Evolutionary conservation across 495 filamentous ascomycete species (phyloP).

Genomic region (Letharia columbiana): DNA sequence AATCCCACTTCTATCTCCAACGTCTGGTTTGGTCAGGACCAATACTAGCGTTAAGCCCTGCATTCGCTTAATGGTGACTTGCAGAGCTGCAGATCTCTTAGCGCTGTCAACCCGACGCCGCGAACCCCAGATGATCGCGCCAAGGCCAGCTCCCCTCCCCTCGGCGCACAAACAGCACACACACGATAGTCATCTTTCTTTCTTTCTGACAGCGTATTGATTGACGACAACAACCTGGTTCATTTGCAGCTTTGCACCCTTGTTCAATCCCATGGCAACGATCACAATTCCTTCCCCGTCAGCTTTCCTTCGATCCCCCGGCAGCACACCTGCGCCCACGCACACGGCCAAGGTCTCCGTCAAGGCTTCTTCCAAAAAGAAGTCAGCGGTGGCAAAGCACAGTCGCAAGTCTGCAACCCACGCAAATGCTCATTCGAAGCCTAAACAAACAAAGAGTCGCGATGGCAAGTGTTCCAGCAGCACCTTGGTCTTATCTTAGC

Average conservation of each 20-base stretch:
- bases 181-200: background rate
- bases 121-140: background rate
- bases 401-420: slow-evolving; percentile 10
- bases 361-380: slow-evolving; percentile 30
- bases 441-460: slow-evolving; percentile 75
- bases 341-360: slow-evolving; percentile 34
- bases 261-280: slow-evolving; percentile 41
- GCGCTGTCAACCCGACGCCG: background rate
- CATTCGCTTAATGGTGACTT: slow-evolving; percentile 3
- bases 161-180: background rate
- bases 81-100: background rate
- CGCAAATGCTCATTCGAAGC: slow-evolving; percentile 35
- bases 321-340: slow-evolving; percentile 27
- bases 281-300: slow-evolving; percentile 58
- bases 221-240: background rate
- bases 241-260: background rate
- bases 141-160: background rate
- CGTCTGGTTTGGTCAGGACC: background rate
- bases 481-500: slow-evolving; percentile 1
- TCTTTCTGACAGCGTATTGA: background rate
- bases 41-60: background rate
- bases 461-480: slow-evolving; percentile 52
- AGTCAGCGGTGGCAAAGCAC: slow-evolving; percentile 26
- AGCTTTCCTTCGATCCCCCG: slow-evolving; percentile 45
- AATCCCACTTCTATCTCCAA: background rate